Base-by-base conservation (phyloP, 768 basidiomycete species). In the Trametes sanguinea region DNA sequence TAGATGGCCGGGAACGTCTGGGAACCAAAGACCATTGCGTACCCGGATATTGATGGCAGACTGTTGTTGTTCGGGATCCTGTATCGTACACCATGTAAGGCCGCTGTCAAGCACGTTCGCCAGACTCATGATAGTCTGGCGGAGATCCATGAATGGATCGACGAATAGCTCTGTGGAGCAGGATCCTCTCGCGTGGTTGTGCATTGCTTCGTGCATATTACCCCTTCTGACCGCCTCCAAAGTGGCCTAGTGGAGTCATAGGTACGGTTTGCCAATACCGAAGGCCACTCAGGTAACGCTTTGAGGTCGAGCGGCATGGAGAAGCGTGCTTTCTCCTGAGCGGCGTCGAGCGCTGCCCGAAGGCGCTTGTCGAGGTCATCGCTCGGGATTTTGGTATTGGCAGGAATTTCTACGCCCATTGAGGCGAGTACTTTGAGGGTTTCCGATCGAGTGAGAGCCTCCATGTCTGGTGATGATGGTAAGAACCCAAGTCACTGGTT, bases 91-190 rank as follows among this genome's bases (percentile, higher is more conserved):
- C 43, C 48, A 50, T 10, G 16, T 59, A 8, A 5, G 16, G 3
- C 67, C 67, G 17, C 32, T 17, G 30, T 68, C 64, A 46, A 60
- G 57, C 40, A 27, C 37, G 13, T 52, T 48, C 1, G 57, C 61
- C 17, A 68, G 33, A 14, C 37, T 32, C 55, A 60, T 61, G 2
- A 68, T 32, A 10, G 64, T 65, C 55, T 68, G 64, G 1, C 67
- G 40, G 4, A 65, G 40, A 22, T 63, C 61, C 50, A 55, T 37
- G 39, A 68, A 61, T 1, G 62, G 45, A 54, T 68, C 58, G 10
- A 29, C 35, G 35, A 37, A 37, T 37, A 37, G 35, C 35, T 37
- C 35, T 6, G 35, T 6, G 6, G 35, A 6, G 6, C 35, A 11
- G 35, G 54, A 63, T 4, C 35, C 47, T 50, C 33, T 16, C 7